Conservation (phyloP, 2,329 filamentous ascomycete species). For the Trichoderma afroharzianum region DNA sequence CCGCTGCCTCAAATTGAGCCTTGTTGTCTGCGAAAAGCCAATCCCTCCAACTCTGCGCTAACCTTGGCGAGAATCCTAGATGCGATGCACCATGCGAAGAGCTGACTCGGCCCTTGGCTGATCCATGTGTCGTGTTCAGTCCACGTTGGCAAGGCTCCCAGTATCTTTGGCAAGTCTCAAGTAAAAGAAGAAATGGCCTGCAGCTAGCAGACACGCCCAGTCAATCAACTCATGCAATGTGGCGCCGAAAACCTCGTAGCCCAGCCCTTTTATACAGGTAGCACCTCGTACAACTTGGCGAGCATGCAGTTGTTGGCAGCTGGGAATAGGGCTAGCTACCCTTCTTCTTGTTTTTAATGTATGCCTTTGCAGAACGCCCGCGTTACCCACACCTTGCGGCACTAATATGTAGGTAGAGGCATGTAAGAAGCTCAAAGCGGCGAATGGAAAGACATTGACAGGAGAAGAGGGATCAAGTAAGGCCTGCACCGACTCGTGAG, state of each 20-base stretch:
- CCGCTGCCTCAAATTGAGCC: neutral
- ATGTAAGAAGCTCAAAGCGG: conserved; percentile 7
- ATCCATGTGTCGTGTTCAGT: neutral
- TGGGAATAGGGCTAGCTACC: neutral
- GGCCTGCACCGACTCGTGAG: neutral
- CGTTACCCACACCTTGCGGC: neutral
- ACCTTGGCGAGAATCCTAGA: neutral
- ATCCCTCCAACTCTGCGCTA: neutral
- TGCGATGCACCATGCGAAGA: neutral
- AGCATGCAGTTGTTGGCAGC: neutral
- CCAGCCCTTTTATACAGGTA: neutral
- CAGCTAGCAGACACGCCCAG: neutral
- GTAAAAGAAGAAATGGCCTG: neutral
- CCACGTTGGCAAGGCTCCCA: neutral
- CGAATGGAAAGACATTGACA: neutral
- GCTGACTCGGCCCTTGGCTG: conserved; percentile 8
- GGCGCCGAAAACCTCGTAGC: neutral
- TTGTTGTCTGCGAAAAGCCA: neutral
- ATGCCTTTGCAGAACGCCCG: neutral
- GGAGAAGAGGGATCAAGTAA: neutral
- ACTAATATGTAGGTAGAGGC: neutral
- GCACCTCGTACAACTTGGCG: neutral
- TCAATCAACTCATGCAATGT: neutral
- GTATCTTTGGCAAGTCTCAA: neutral
- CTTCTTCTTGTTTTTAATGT: neutral